Evolutionary conservation across 306 rosid species (phyloP), one percentile per base, ranked within the genome.

Genomic region (Myrica gale): DNA sequence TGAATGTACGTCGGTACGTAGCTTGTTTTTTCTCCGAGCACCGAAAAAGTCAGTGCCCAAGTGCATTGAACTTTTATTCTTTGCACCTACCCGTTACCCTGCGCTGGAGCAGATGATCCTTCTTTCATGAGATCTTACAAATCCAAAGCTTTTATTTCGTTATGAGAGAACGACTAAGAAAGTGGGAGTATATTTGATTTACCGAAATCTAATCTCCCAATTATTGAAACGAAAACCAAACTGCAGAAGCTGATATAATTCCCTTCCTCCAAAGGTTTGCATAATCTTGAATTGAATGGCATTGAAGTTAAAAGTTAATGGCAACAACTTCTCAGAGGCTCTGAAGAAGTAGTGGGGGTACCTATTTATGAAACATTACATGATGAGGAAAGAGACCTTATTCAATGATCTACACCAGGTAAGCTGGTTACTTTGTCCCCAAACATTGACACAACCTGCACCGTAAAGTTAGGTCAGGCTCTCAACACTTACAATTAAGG

Each of bases 401-500:
- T n/a, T 52, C 71, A 67, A 81, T 42, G 56, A 85, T 85, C 84
- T 47, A 73, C 37, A 46, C 61, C 77, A 55, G 74, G 68, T 70
- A 79, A 81, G 58, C 75, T 37, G 71, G 86, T 87, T 87, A 69
- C 76, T 84, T 70, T 85, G 90, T 84, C 88, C 79, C 88, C 88
- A 47, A 75, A 81, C 84, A 69, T 3, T 72, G 79, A 72, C 88
- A 88, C 81, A 60, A 57, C 73, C 5, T 84, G 90, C 86, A 79
- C 87, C 92, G 89, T 80, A 84, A 90, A 88, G 95, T 69, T 73
- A 73, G 77, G 80, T 82, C 93, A 88, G 72, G 10, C 73, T 75
- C 60, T 58, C 68, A 77, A 68, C 71, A 74, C 76, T 74, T 52
- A 32, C 68, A 75, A 77, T 66, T 66, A 55, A 43, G 54, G 45